phyloP scores from a whole-genome alignment of 208 protist genomes.

The Acanthamoeba divionensis region DNA sequence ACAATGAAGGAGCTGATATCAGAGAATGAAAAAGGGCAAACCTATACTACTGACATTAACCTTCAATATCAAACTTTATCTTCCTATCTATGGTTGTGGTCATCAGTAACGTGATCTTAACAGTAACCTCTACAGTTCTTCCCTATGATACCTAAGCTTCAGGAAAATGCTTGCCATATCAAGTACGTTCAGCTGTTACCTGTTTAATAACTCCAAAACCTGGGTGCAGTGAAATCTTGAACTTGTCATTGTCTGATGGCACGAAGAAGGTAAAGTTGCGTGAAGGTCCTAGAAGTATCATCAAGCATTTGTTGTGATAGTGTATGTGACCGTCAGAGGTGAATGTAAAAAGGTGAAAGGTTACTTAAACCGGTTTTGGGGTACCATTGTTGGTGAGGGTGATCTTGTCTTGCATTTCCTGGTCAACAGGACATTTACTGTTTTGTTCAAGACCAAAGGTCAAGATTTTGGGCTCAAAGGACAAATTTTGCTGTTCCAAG shows the following conservation, averaged over 20 bases:
- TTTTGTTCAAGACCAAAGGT: constrained; percentile 20
- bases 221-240: neutral
- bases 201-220: neutral
- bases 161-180: neutral
- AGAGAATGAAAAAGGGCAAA: neutral
- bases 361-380: too few relatives aligned
- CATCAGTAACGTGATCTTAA: constrained; percentile 25
- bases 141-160: neutral
- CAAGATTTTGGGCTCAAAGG: constrained; percentile 34
- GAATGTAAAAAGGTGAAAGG: too few relatives aligned
- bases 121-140: neutral
- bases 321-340: too few relatives aligned
- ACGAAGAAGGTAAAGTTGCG: constrained; percentile 47
- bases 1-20: too few relatives aligned
- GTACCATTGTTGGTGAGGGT: constrained; percentile 22
- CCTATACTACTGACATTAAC: neutral
- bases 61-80: constrained; percentile 48
- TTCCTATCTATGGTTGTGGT: constrained; percentile 22
- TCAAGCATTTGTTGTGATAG: too few relatives aligned
- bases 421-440: constrained; percentile 34
- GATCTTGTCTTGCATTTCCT: constrained; percentile 41
- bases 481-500: neutral
- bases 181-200: neutral
- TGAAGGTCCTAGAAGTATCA: too few relatives aligned
- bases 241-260: constrained; percentile 42